Base-by-base conservation (phyloP, 2,329 filamentous ascomycete species). In the Aureobasidium uvarum region DNA sequence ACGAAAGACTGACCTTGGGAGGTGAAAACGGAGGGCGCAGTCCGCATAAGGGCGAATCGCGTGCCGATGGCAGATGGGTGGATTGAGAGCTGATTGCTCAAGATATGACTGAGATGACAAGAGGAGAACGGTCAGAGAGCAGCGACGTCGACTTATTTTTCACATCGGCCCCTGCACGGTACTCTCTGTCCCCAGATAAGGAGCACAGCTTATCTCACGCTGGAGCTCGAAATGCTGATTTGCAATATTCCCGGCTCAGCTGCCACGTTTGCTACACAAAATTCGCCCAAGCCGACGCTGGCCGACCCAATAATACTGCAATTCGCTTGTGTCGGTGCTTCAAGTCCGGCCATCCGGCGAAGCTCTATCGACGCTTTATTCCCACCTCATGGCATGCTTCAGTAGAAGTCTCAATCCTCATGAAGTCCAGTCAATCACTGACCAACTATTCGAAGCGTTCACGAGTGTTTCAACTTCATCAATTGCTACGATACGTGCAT, bases 11-110 rank as follows among this genome's bases (percentile, higher is more conserved):
- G 80, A 82, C 81, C 81, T 74, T 83, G 81, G 73, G 80, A 82
- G 76, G 81, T 83, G 75, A 81, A 82, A 75, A 77, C 74, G 71
- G 80, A 80, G 70, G 77, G 78, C 75, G 77, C 77, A 79, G 78
- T 79, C 79, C 79, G 79, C 80, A 82, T 81, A 66, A 62, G 65
- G 56, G 65, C 65, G 56, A 66, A 41, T 66, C 60, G 69, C 65
- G 54, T 67, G 56, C 54, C 65, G 59, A 60, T 70, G 48, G 63
- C 66, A 66, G 54, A 68, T 68, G 56, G n/a, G 65, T n/a, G 52
- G 31, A n/a, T 23, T 31, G 23, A 28, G 59, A 36, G 33, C 41
- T 59, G 60, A 50, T 56, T 64, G 64, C 56, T 62, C 54, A 64
- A 56, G 58, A 70, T 66, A 72, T 70, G 46, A 71, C 70, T 56